Evolutionary conservation across 257 asterid genomes (phyloP).

Genomic region (Lycium barbarum): DNA sequence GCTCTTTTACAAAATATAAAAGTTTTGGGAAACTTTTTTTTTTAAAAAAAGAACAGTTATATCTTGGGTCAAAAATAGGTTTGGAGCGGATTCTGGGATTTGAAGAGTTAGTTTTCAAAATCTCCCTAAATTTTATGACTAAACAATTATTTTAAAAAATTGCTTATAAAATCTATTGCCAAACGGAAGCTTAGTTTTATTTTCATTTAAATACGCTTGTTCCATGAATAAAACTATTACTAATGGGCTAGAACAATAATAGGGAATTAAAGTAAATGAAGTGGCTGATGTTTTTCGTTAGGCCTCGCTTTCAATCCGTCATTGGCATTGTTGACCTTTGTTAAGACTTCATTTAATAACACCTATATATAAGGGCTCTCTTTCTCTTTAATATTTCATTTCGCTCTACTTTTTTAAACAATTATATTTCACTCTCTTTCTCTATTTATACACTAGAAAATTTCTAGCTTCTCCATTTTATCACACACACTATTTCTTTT

Average conservation of each 20-base stretch:
- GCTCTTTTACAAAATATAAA: too few relatives aligned
- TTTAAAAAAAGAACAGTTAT: too few relatives aligned
- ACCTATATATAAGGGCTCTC: conserved; percentile 16
- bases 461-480: conserved; percentile 13
- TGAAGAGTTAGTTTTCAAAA: background rate
- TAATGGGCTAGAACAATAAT: background rate
- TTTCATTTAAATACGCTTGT: background rate
- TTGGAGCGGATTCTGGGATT: too few relatives aligned
- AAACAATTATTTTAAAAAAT: too few relatives aligned
- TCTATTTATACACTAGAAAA: too few relatives aligned
- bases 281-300: conserved; percentile 64
- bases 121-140: background rate
- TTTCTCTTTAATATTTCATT: conserved; percentile 29
- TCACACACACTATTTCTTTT: background rate
- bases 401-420: background rate
- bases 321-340: background rate
- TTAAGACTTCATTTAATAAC: too few relatives aligned
- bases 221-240: background rate
- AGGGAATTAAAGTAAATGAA: conserved; percentile 29
- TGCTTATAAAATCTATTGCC: too few relatives aligned
- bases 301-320: conserved; percentile 39
- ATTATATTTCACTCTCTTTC: too few relatives aligned
- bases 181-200: too few relatives aligned
- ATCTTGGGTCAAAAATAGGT: too few relatives aligned
- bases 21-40: too few relatives aligned